Base-by-base conservation (phyloP, 805 yeast species). In the Nakazawaea holstii region DNA sequence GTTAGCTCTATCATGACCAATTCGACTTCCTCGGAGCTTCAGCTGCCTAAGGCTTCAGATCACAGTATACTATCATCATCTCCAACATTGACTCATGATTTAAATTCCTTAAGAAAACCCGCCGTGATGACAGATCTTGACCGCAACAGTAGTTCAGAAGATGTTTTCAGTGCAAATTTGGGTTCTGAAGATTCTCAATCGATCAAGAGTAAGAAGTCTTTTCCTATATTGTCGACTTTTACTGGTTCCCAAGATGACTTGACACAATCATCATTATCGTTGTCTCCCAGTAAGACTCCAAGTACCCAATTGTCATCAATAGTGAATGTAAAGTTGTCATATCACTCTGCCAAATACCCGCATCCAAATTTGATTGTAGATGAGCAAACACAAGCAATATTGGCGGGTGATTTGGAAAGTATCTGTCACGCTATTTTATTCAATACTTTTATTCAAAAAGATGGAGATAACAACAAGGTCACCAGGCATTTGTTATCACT, bases 371-470 rank as follows among this genome's bases (percentile, higher is more conserved):
- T 83, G 28, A 69, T 65, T 31, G 51, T 78, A 49, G 87, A 83
- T 56, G 59, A 62, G 14, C 59, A 66, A 4, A 73, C 76, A 17
- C 74, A 75, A 15, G 52, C 56, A 14, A 68, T 74, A 28, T 53
- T 72, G 7, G 71, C 76, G 20, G 87, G 87, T 15, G 60, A 87
- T 0, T 58, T 78, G 9, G 97, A 90, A 61, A 77, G 90, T 40
- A 70, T 90, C 33, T 79, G 91, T 48, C 97, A 91, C 64, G 76
- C 86, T 3, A 68, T 87, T 26, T 60, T 89, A 13, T 82, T 82
- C 60, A 73, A 73, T 49, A 73, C 77, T 4, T 58, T 68, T 15
- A 37, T 32, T 10, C 41, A 27, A n/a, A 67, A 61, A 17, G 69
- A 65, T 49, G 48, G 46, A 14, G 51, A 49, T 15, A 55, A 51